Conservation (phyloP, 495 filamentous ascomycete species). For the Acidomyces sp. region DNA sequence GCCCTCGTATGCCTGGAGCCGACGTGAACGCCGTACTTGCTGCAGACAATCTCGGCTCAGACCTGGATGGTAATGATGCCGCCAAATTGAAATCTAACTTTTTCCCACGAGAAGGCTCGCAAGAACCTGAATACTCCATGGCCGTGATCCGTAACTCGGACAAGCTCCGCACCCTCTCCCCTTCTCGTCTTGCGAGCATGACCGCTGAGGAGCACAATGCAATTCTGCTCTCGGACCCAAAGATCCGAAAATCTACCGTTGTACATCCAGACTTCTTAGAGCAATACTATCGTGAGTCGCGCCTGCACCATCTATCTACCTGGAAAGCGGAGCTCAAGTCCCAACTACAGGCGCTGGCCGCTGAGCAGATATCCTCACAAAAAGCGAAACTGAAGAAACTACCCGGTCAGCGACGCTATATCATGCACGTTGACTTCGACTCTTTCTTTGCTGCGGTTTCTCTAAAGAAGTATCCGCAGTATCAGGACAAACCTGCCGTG, state of each 20-base stretch:
- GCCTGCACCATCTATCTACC: slow-evolving; percentile 83
- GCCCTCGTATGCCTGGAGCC: slow-evolving; percentile 4
- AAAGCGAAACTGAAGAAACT: slow-evolving; percentile 34
- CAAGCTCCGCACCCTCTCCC: slow-evolving; percentile 5
- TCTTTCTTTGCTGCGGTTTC: slow-evolving; percentile 95
- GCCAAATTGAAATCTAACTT: not conserved
- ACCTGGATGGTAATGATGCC: not conserved
- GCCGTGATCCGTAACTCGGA: slow-evolving; percentile 16
- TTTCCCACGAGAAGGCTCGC: slow-evolving; percentile 18
- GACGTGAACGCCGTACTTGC: no score
- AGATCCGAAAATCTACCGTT: slow-evolving; percentile 69
- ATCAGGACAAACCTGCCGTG: slow-evolving; percentile 67
- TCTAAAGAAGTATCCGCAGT: slow-evolving; percentile 61
- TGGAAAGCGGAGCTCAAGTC: slow-evolving; percentile 93
- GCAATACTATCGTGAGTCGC: slow-evolving; percentile 85
- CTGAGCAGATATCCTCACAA: slow-evolving; percentile 50
- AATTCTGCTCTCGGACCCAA: slow-evolving; percentile 63
- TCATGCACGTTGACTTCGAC: slow-evolving; percentile 97
- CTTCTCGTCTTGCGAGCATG: slow-evolving; percentile 34
- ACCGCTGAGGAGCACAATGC: slow-evolving; percentile 90
- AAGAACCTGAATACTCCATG: slow-evolving; percentile 22
- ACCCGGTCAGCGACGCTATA: slow-evolving; percentile 58
- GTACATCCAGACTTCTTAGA: slow-evolving; percentile 85
- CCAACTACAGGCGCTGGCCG: slow-evolving; percentile 63
- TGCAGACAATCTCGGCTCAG: not conserved